Conservation (phyloP, 306 rosid genomes). For the Acacia melanoxylon region DNA sequence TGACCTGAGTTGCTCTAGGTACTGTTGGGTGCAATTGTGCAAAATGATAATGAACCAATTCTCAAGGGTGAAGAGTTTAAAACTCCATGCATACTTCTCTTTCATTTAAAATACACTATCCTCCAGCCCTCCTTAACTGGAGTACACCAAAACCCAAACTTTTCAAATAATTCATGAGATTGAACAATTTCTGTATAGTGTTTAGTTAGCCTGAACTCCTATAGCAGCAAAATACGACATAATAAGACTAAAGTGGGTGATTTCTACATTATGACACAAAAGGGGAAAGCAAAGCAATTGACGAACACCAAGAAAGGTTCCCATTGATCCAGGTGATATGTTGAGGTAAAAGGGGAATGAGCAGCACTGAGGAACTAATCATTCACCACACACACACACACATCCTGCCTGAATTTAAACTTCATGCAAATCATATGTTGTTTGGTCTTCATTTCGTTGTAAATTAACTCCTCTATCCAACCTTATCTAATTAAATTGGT, state of each 20-base stretch:
- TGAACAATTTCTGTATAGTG: not conserved
- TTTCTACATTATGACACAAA: not conserved
- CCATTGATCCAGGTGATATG: not conserved
- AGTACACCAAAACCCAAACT: not conserved
- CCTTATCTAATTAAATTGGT: not conserved
- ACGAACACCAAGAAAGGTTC: not conserved
- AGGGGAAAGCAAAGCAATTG: not conserved
- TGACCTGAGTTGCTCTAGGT: not conserved
- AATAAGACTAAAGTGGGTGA: not conserved
- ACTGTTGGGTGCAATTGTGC: not conserved
- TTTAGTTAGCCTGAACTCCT: not conserved
- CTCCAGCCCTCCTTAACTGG: not conserved
- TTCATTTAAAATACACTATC: not conserved
- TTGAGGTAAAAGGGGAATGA: not conserved
- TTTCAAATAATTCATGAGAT: not conserved
- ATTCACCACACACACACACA: not conserved
- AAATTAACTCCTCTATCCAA: not conserved
- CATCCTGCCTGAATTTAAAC: not conserved
- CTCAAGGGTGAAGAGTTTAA: not conserved
- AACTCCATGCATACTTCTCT: not conserved
- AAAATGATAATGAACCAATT: not conserved
- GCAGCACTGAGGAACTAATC: not conserved
- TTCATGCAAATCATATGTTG: constrained; percentile 1
- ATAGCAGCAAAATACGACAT: not conserved
- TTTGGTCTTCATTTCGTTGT: constrained; percentile 5